Conservation (phyloP, 768 basidiomycete genomes). For the Suillus plorans region DNA sequence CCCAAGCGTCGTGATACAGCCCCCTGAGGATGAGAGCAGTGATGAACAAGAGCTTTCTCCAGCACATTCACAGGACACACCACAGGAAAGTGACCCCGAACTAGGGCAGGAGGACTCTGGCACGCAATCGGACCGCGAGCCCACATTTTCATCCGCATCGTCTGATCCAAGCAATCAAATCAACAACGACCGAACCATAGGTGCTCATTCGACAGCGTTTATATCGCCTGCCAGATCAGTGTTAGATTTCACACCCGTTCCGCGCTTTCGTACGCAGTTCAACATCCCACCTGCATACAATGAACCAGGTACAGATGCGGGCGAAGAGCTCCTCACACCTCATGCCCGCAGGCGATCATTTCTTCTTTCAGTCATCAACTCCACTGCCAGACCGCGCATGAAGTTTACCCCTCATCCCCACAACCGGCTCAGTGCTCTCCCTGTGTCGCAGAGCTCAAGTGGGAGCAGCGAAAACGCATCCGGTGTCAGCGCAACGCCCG, state of each 20-base stretch:
- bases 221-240: constrained; percentile 58
- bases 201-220: constrained; percentile 39
- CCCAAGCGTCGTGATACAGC: constrained; percentile 22
- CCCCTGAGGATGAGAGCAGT: constrained; percentile 17
- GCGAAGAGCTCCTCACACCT: constrained; percentile 57
- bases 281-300: constrained; percentile 44
- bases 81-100: constrained; percentile 23
- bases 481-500: constrained; percentile 30
- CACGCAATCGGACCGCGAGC: constrained; percentile 41
- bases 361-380: constrained; percentile 81
- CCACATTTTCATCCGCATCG: constrained; percentile 74
- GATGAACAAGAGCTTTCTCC: constrained; percentile 14
- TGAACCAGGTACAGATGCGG: constrained; percentile 34
- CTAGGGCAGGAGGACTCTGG: constrained; percentile 23
- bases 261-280: constrained; percentile 63
- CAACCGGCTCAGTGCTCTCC: constrained; percentile 60
- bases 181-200: constrained; percentile 25
- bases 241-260: constrained; percentile 60
- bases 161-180: constrained; percentile 34
- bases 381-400: constrained; percentile 70
- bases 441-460: constrained; percentile 43
- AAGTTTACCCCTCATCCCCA: constrained; percentile 46
- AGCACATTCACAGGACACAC: constrained; percentile 7
- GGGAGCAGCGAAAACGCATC: constrained; percentile 34
- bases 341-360: constrained; percentile 76